A percentile compares a stretch with the other conserved stretches of the same genome.
These are phyloP conservation scores for Phytophthora ramorum DNA, from an alignment of 352 stramenopile species.

Conservation along the genomic window DNA sequence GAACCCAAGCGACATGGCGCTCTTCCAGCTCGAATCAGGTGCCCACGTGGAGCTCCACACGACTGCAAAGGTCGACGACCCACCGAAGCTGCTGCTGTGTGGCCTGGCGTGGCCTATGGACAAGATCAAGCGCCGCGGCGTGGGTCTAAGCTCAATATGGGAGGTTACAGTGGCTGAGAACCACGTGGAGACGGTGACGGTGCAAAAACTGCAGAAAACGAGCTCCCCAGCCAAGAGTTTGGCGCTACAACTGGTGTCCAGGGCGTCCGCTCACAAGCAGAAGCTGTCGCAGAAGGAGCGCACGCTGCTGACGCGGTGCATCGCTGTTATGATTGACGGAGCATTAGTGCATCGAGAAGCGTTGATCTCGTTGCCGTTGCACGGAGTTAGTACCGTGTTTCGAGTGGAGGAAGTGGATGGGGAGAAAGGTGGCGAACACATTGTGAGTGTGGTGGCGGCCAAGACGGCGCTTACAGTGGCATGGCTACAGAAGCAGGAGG, in stretches of 20 bases:
- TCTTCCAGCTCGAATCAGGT: slow-evolving; percentile 48
- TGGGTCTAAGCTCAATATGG: slow-evolving; percentile 81
- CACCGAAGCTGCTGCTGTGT: slow-evolving; percentile 53
- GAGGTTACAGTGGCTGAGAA: slow-evolving; percentile 47
- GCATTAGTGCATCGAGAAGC: slow-evolving; percentile 59
- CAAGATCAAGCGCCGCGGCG: slow-evolving; percentile 67
- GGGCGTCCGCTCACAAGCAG: slow-evolving; percentile 27
- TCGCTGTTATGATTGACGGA: slow-evolving; percentile 71
- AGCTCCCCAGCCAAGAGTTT: slow-evolving; percentile 34
- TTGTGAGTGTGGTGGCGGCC: slow-evolving; percentile 33
- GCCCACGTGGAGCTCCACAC: slow-evolving; percentile 41
- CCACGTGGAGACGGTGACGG: slow-evolving; percentile 30
- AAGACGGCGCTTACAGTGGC: slow-evolving; percentile 38
- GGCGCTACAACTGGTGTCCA: slow-evolving; percentile 47
- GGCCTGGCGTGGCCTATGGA: slow-evolving; percentile 77
- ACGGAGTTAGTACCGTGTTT: slow-evolving; percentile 68
- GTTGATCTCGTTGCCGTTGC: slow-evolving; percentile 64
- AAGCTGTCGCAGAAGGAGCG: slow-evolving; percentile 66
- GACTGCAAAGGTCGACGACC: slow-evolving; percentile 1
- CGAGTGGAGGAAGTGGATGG: slow-evolving; percentile 40
- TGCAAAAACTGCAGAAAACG: slow-evolving; percentile 31
- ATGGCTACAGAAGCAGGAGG: slow-evolving; percentile 28
- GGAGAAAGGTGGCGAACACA: slow-evolving; percentile 6
- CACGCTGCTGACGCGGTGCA: slow-evolving; percentile 58
- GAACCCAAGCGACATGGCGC: slow-evolving; percentile 60